A percentile compares a stretch with the other conserved stretches of the same genome.
phyloP scores from a whole-genome alignment of 495 filamentous ascomycete species.

The Talaromyces trachyspermus region DNA sequence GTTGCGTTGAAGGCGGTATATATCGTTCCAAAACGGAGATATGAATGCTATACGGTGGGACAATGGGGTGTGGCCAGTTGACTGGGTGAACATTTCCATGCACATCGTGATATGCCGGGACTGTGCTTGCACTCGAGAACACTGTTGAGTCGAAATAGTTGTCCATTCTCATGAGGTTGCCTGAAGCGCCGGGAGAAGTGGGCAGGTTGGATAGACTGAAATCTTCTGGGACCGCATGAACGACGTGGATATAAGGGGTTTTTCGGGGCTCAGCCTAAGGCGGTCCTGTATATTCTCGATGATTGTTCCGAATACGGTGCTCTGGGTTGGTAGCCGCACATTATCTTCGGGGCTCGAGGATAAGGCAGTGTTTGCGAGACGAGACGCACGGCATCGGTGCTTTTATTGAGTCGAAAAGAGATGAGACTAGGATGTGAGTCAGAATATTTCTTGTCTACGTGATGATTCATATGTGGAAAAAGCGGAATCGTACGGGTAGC shows the following conservation, averaged over 20 bases:
- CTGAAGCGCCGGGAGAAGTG: conserved; percentile 50
- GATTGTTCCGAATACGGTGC: conserved; percentile 40
- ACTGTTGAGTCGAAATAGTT: conserved; percentile 52
- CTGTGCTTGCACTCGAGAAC: conserved; percentile 51
- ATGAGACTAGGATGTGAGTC: conserved; percentile 21
- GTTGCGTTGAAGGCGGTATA: conserved; percentile 54
- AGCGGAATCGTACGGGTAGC: conserved; percentile 29
- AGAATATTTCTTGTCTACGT: conserved; percentile 9
- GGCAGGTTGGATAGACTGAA: conserved; percentile 57
- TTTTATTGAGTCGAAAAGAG: conserved; percentile 27
- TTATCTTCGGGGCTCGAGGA: conserved; percentile 44
- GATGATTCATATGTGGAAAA: conserved; percentile 3
- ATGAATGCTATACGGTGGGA: conserved; percentile 56
- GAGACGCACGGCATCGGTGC: conserved; percentile 43
- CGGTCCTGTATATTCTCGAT: conserved; percentile 47
- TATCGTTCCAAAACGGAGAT: conserved; percentile 64
- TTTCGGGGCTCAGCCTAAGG: conserved; percentile 36
- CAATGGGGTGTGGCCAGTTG: conserved; percentile 51
- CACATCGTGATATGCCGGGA: conserved; percentile 48
- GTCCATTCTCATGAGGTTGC: conserved; percentile 33
- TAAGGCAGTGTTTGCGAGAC: conserved; percentile 58
- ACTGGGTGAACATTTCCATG: conserved; percentile 35
- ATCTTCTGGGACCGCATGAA: conserved; percentile 54
- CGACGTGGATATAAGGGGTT: conserved; percentile 53
- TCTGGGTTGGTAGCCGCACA: conserved; percentile 22